A percentile compares a stretch with the other conserved stretches of the same genome.
These are phyloP conservation scores for Nigrograna mackinnonii DNA, from an alignment of 2,329 filamentous ascomycete species.

Conservation along the genomic window DNA sequence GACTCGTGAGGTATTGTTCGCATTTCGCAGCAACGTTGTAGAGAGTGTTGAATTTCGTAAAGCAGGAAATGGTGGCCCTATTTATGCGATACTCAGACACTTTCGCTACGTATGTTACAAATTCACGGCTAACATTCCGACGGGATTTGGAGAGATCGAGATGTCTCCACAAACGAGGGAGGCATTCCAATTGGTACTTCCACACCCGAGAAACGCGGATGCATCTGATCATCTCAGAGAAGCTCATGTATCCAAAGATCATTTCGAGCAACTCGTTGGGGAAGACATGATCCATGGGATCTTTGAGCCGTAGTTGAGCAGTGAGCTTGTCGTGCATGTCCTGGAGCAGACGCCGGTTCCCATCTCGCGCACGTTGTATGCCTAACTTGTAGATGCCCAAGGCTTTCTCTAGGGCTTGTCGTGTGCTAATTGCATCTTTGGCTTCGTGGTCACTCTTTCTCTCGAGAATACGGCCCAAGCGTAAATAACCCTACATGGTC, in stretches of 20 bases:
- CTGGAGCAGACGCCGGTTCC: conserved; percentile 46
- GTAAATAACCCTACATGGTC: conserved; percentile 59
- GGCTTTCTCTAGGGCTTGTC: conserved; percentile 56
- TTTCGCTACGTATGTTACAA: conserved; percentile 48
- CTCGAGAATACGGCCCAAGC: conserved; percentile 53
- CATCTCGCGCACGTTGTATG: conserved; percentile 54
- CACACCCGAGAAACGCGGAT: conserved; percentile 61
- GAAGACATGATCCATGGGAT: no score
- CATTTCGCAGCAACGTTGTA: conserved; percentile 44
- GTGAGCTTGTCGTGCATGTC: conserved; percentile 53
- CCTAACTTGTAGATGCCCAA: conserved; percentile 61
- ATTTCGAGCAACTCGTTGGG: conserved; percentile 59
- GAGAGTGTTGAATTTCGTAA: conserved; percentile 44
- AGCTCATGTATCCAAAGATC: conserved; percentile 56
- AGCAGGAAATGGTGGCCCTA: conserved; percentile 33
- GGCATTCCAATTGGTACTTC: conserved; percentile 53
- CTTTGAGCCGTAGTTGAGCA: conserved; percentile 39
- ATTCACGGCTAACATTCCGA: conserved; percentile 45
- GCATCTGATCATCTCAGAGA: conserved; percentile 55
- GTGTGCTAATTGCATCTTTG: no score
- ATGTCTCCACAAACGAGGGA: conserved; percentile 54
- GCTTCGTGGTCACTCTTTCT: conserved; percentile 57
- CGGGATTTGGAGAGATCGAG: conserved; percentile 56
- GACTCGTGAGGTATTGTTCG: conserved; percentile 35
- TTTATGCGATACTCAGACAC: conserved; percentile 41